These are phyloP conservation scores for Alternaria atra DNA, from an alignment of 2,329 filamentous ascomycete species.

Conservation along the genomic window DNA sequence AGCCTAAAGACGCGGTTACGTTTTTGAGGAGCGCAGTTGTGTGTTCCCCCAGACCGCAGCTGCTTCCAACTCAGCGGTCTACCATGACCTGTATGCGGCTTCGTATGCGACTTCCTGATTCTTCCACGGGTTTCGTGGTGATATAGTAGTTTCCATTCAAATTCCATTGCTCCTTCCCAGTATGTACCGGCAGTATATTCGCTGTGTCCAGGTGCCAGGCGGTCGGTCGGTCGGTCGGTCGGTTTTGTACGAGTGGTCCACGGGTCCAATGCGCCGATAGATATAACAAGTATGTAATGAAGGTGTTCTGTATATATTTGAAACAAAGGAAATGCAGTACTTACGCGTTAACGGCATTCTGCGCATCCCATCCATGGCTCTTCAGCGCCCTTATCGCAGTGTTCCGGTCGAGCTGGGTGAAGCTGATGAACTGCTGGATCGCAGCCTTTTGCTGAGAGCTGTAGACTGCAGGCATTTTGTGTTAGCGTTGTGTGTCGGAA, in stretches of 20 bases:
- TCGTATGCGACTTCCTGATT: neutral
- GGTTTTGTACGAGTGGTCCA: neutral
- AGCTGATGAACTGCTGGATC: conserved; percentile 55
- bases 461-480: conserved; percentile 58
- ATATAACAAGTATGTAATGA: neutral
- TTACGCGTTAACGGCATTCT: conserved; percentile 58
- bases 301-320: neutral
- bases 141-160: neutral
- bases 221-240: conserved; percentile 9
- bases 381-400: conserved; percentile 57
- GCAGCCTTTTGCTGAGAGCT: conserved; percentile 57
- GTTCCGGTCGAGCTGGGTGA: conserved; percentile 57
- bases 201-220: neutral
- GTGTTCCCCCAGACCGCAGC: neutral
- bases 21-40: neutral
- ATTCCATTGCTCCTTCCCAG: neutral
- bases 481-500: conserved; percentile 24
- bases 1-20: neutral
- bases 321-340: conserved; percentile 34
- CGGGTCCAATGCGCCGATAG: neutral
- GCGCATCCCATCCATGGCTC: conserved; percentile 56
- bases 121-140: neutral
- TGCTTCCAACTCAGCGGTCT: neutral
- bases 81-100: neutral
- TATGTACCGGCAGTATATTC: neutral